Evolutionary conservation across 352 stramenopile genomes (phyloP), one percentile per base, ranked within the genome.

Genomic region (Phytophthora citricola): DNA sequence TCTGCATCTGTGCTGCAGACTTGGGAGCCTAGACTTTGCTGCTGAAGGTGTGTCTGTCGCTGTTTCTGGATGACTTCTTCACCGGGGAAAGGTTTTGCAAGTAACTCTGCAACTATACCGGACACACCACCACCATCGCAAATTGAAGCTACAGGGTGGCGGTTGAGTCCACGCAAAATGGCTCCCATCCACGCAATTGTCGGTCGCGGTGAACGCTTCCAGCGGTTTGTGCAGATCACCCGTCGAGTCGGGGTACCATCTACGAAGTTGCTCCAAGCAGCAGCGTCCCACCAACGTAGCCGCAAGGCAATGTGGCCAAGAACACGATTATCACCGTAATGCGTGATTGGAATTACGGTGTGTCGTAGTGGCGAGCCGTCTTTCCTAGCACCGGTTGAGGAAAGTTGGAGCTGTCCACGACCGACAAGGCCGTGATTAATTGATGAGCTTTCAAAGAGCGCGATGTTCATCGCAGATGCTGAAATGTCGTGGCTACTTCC

Each of bases 101-200:
- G 50, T 29, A 89, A 62, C 8, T 53, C 46, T 4, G 71, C 81
- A 10, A 94, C 48, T 4, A 92, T 54, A 41, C 75, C 67, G 15
- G 73, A 85, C 20, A 94, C 71, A 4, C 87, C 87, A 36, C 81
- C 85, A 48, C 83, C 79, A 68, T 94, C 87, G 46, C 78, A 92
- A 26, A 94, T 82, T 0, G 79, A 90, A 17, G 87, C 83, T 15
- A 94, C 73, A 4, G 84, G 87, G 47, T 92, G 78, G 7, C 87
- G 83, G 26, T 90, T 91, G 12, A 94, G 69, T 4, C 87, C 87
- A 10, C 87, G 83, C 47, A 79, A 72, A 20, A 94, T 43, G 5
- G 87, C 83, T 4, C 81, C 81, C 45, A 87, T 87, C 87, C 87
- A 94, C 49, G 73, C 67, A 29, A 80, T 73, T 40, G 48, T 49